Evolutionary conservation across 192 early-diverging fungal genomes (phyloP), one percentile per base, ranked within the genome.

Genomic region (Backusella mclennaniae): DNA sequence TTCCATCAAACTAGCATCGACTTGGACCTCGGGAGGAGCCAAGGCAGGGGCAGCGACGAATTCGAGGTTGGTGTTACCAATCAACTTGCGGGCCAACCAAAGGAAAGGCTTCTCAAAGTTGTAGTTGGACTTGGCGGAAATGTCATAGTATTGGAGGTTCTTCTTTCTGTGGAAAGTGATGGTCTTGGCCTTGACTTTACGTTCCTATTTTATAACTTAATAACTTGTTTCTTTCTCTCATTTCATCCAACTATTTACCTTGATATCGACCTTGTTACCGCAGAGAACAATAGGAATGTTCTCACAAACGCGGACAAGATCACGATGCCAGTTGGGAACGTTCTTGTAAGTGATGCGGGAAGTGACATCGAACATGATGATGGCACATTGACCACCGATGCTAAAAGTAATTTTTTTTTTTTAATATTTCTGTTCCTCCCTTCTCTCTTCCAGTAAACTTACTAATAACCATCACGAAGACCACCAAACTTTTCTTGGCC

Each of bases 91-190:
- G 31, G 97, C 97, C 76, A 99, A 93, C 97, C 97, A 99, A 79
- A 99, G 90, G 95, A 99, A 99, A 73, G 98, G 98, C 94, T 99
- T 99, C 90, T 99, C 98, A 84, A 99, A 99, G 92, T 99, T 99
- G 91, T 99, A 99, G 93, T 99, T 99, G 84, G 89, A 92, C 92
- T 99, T 99, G 82, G 98, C 98, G 72, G 93, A 95, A 85, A 99
- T 99, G 86, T 99, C 98, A 87, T 99, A 99, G 93, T 99, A 99
- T 90, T 99, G 98, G 42, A 99, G 92, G 88, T 98, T 99, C 94
- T 99, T 98, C 92, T 99, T 99, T 81, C 98, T 90, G 91, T 99
- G 98, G 95, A 99, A 99, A 71, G 97, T 98, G 89, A 99, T 99
- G 79, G 93, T 93, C 91, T 99, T 99, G 67, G 97, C 97, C 94